A percentile compares a stretch with the other conserved stretches of the same genome.
phyloP scores from a whole-genome alignment of 306 rosid species.

The Vigna unguiculata region DNA sequence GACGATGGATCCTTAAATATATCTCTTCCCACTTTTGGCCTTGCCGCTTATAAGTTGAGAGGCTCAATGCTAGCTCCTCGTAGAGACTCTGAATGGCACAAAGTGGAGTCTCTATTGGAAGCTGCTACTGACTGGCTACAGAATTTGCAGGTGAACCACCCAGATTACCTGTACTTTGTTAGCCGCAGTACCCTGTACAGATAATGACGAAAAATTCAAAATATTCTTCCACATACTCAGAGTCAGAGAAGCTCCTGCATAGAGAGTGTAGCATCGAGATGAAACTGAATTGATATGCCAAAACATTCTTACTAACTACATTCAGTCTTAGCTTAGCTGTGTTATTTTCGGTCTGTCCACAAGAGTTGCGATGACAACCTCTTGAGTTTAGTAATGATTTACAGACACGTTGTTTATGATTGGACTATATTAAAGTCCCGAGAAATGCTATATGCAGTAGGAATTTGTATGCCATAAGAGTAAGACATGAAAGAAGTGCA shows the following conservation, averaged over 20 bases:
- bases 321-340: background rate
- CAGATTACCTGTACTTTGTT: conserved; percentile 57
- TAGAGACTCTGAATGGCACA: conserved; percentile 52
- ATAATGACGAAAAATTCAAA: background rate
- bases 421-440: background rate
- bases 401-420: background rate
- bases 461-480: background rate
- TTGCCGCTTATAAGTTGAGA: conserved; percentile 67
- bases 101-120: conserved; percentile 49
- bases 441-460: background rate
- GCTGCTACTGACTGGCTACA: conserved; percentile 61
- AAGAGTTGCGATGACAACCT: background rate
- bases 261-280: conserved; percentile 18
- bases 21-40: conserved; percentile 61
- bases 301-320: conserved; percentile 31
- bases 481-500: background rate
- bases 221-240: conserved; percentile 5
- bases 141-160: conserved; percentile 56
- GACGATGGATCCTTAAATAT: conserved; percentile 38
- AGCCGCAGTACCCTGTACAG: background rate
- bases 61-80: conserved; percentile 59
- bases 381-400: background rate
- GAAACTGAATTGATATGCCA: conserved; percentile 32
- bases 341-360: background rate
- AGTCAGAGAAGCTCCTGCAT: background rate